Percentiles rank a stretch among this genome's conserved stretches.
Evolutionary conservation across 139 green algal genomes (phyloP).

Genomic region (Nannochloris sp.): DNA sequence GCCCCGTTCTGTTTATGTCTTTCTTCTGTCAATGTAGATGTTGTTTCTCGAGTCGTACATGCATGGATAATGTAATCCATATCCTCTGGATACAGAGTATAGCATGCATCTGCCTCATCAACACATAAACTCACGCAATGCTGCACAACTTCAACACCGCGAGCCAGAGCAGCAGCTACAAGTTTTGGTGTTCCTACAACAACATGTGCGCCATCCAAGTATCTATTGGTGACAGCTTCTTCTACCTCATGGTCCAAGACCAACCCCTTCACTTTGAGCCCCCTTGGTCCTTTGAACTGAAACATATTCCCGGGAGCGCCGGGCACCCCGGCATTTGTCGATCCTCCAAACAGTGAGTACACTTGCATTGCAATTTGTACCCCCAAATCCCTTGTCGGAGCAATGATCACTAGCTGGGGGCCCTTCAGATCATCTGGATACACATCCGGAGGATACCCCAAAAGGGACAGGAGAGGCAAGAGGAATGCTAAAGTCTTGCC

Average conservation of each 20-base stretch:
- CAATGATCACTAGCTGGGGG: conserved; percentile 66
- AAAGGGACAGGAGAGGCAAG: conserved; percentile 45
- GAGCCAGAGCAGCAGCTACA: conserved; percentile 22
- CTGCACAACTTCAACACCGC: conserved; percentile 8
- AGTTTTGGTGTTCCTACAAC: conserved; percentile 63
- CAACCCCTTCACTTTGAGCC: conserved; percentile 65
- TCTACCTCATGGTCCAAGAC: conserved; percentile 71
- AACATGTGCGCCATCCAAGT: conserved; percentile 51
- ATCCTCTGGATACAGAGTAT: conserved; percentile 30
- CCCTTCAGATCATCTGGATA: conserved; percentile 63
- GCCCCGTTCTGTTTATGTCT: neutral
- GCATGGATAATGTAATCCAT: conserved; percentile 42
- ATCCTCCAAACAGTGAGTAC: conserved; percentile 70
- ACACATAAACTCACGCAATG: conserved; percentile 26
- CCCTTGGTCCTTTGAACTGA: conserved; percentile 58
- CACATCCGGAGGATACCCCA: conserved; percentile 56
- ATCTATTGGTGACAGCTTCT: conserved; percentile 22
- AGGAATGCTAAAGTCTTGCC: conserved; percentile 80
- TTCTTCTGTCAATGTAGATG: neutral
- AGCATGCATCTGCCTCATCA: conserved; percentile 50
- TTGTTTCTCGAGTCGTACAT: conserved; percentile 12
- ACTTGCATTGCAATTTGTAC: conserved; percentile 69
- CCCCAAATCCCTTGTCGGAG: conserved; percentile 80
- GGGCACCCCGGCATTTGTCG: conserved; percentile 49
- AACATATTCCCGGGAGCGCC: conserved; percentile 76